Conservation (phyloP, 177 flowering plant genomes). For the Vitis hybrid region DNA sequence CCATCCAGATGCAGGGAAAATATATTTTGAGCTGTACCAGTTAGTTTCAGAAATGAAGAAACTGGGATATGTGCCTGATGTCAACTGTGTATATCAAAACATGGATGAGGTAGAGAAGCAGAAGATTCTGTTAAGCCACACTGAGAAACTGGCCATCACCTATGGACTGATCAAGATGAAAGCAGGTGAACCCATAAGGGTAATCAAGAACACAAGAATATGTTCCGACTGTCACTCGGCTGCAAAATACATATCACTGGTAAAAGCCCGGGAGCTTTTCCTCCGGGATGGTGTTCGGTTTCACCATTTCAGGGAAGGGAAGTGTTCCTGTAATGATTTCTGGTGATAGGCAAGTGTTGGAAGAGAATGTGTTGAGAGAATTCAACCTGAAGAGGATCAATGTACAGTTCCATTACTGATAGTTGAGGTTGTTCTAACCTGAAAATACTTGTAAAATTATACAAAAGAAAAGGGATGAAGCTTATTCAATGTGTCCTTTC, state of each 20-base stretch:
- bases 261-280: slow-evolving; percentile 42
- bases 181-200: slow-evolving; percentile 38
- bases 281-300: slow-evolving; percentile 54
- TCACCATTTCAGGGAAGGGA: slow-evolving; percentile 62
- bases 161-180: slow-evolving; percentile 52
- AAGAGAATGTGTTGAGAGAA: no score
- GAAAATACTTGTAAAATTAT: no score
- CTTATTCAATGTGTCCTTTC: no score
- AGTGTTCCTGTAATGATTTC: slow-evolving; percentile 62
- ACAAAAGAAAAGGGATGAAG: no score
- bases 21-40: slow-evolving; percentile 54
- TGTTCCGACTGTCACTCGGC: slow-evolving; percentile 68
- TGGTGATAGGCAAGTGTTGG: slow-evolving; percentile 28
- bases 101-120: slow-evolving; percentile 48
- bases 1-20: slow-evolving; percentile 57
- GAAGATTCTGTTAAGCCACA: slow-evolving; percentile 48
- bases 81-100: slow-evolving; percentile 47
- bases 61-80: slow-evolving; percentile 58
- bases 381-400: no score
- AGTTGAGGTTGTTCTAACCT: no score
- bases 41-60: slow-evolving; percentile 51
- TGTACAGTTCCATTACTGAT: no score
- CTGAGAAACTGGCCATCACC: slow-evolving; percentile 71
- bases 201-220: slow-evolving; percentile 56
- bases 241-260: slow-evolving; percentile 55